Base-by-base conservation (phyloP, 768 basidiomycete species). In the Boletus sp. region DNA sequence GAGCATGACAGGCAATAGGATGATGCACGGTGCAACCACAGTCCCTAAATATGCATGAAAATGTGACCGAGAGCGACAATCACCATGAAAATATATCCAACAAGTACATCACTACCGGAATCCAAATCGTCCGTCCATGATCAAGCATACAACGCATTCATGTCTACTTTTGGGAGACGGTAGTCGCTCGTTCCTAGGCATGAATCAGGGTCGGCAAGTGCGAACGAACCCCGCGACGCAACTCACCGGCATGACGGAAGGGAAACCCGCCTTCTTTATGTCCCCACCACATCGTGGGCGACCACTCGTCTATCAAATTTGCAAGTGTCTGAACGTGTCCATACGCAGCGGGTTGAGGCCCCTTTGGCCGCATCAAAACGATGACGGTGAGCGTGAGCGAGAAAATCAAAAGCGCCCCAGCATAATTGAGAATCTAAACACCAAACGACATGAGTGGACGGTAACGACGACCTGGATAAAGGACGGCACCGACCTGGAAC, bases 231-330 rank as follows among this genome's bases (percentile, higher is more conserved):
- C 32, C 10, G 20, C 45, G 24, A 53, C 48, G 7, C 47, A 47
- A 58, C 69, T 53, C 54, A 65, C 71, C 71, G 1, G 68, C 67
- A 54, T 62, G 67, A 45, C 32, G 49, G 29, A 18, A 46, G 0
- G 52, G 45, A 24, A 18, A 51, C 35, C 59, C 56, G 12, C 14
- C 33, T 1, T 44, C 41, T n/a, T 70, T 72, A 20, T 63, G 60
- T 17, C 66, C 71, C 65, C 71, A 72, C 70, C 70, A 67, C 60
- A 72, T 68, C 7, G 56, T 67, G 1, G 63, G 55, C n/a, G 70
- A 69, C 74, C 74, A 70, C n/a, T 75, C 71, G 53, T 75, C 74
- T 36, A 73, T 62, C 54, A 73, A 54, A 47, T 73, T 71, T 3
- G 67, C 71, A 15, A 75, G 63, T 15, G 70, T 75, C 46, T 73